phyloP scores from a whole-genome alignment of 345 rosid genomes.

The Eucalyptus virginea region DNA sequence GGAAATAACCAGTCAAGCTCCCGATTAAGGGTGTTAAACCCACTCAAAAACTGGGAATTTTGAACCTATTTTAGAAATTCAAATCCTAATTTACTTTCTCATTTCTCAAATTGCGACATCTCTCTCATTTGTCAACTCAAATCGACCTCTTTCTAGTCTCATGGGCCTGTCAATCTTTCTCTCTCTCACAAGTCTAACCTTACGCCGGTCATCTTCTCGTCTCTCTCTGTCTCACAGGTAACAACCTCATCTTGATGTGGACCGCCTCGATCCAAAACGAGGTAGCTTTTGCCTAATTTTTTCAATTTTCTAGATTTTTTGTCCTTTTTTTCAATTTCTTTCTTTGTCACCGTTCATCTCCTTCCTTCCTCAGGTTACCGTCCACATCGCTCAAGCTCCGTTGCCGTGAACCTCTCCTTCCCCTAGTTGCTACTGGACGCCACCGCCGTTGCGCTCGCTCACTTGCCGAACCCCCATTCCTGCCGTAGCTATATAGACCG shows the following conservation, averaged over 20 bases:
- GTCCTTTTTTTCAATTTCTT: not conserved
- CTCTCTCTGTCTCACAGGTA: not conserved
- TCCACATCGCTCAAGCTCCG: not conserved
- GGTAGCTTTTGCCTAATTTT: not conserved
- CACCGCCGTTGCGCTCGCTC: rapidly evolving
- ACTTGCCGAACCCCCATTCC: not conserved
- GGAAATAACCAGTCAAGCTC: not conserved
- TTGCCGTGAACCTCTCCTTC: not conserved
- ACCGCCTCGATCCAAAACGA: not conserved
- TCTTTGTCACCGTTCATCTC: not conserved
- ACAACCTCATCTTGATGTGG: not conserved
- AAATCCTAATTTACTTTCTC: not conserved
- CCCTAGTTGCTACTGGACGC: not conserved
- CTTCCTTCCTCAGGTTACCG: not conserved
- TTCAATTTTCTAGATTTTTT: not conserved
- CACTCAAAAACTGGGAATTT: not conserved
- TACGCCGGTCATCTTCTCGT: not conserved
- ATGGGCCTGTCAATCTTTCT: too few species aligned
- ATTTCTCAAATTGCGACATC: not conserved
- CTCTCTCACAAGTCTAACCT: not conserved
- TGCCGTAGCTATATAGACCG: too few species aligned
- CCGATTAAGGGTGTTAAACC: not conserved
- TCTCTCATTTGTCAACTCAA: not conserved
- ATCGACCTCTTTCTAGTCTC: too few species aligned
- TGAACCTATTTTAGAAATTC: not conserved